Percentiles rank a stretch among this genome's conserved stretches.
These are phyloP conservation scores for Phialophora chinensis DNA, from an alignment of 2,329 filamentous ascomycete genomes.

Conservation along the genomic window DNA sequence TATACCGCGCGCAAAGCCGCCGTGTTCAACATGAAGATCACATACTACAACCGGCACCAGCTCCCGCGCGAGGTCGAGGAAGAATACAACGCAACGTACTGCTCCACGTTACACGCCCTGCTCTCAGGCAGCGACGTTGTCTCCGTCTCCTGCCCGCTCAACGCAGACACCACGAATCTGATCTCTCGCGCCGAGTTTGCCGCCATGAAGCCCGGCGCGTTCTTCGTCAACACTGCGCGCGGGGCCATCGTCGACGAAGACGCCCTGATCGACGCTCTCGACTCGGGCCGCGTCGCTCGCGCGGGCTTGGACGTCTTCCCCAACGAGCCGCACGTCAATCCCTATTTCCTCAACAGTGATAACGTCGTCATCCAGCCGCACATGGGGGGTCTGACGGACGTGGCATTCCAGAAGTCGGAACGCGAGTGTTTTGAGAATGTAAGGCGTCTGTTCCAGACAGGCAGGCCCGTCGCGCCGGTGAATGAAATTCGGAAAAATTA, in stretches of 20 bases:
- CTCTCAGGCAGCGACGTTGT: conserved; percentile 44
- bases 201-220: conserved; percentile 55
- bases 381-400: conserved; percentile 53
- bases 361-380: conserved; percentile 55
- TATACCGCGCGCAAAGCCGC: conserved; percentile 62
- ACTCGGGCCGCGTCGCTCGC: conserved; percentile 53
- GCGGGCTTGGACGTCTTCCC: conserved; percentile 58
- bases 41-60: conserved; percentile 74
- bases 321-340: conserved; percentile 53
- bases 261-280: conserved; percentile 55
- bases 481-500: conserved; percentile 36
- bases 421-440: conserved; percentile 57
- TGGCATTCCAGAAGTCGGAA: conserved; percentile 52
- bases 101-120: conserved; percentile 42
- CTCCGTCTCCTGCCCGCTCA: conserved; percentile 24
- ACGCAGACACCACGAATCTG: conserved; percentile 21
- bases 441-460: conserved; percentile 48
- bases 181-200: conserved; percentile 50
- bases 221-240: conserved; percentile 60
- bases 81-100: conserved; percentile 43
- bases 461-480: conserved; percentile 49
- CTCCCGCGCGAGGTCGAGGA: conserved; percentile 60
- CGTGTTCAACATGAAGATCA: conserved; percentile 75
- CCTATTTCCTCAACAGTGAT: conserved; percentile 50
- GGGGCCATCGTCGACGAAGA: conserved; percentile 58